Conservation (phyloP, 2,329 filamentous ascomycete genomes). For the Fusarium nisikadoi region DNA sequence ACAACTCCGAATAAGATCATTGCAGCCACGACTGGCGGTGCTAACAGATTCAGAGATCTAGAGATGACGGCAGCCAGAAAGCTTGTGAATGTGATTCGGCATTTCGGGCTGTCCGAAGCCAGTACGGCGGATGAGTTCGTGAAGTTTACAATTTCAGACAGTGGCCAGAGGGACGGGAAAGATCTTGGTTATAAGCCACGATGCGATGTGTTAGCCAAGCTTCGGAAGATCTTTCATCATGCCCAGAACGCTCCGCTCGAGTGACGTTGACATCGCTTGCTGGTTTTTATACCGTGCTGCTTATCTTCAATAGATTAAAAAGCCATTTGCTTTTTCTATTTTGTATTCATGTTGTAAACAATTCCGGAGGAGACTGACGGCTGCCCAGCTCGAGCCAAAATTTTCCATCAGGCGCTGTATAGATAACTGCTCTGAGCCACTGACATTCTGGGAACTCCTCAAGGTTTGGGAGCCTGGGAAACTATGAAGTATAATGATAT, state of each 20-base stretch:
- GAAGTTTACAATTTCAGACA: background rate
- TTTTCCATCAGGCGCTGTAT: too few relatives aligned
- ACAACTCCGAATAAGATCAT: background rate
- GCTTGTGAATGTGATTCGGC: background rate
- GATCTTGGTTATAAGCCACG: background rate
- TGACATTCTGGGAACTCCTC: too few relatives aligned
- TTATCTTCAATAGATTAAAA: too few relatives aligned
- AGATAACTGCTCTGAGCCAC: too few relatives aligned
- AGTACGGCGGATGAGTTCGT: background rate
- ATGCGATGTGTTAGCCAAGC: background rate
- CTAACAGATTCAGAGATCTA: background rate
- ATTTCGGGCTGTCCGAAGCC: background rate
- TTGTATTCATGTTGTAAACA: too few relatives aligned
- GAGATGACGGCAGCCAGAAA: background rate
- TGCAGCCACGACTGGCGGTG: background rate
- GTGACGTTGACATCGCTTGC: background rate
- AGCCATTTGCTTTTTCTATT: too few relatives aligned
- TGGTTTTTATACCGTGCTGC: rapidly evolving
- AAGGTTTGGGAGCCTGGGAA: too few relatives aligned
- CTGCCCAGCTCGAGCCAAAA: too few relatives aligned
- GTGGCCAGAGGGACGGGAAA: background rate
- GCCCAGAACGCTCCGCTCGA: background rate
- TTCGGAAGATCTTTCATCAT: background rate
- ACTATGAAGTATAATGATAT: too few relatives aligned
- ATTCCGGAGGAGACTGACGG: too few relatives aligned